These are phyloP conservation scores for Rosellinia necatrix DNA, from an alignment of 2,329 filamentous ascomycete species.

Conservation along the genomic window DNA sequence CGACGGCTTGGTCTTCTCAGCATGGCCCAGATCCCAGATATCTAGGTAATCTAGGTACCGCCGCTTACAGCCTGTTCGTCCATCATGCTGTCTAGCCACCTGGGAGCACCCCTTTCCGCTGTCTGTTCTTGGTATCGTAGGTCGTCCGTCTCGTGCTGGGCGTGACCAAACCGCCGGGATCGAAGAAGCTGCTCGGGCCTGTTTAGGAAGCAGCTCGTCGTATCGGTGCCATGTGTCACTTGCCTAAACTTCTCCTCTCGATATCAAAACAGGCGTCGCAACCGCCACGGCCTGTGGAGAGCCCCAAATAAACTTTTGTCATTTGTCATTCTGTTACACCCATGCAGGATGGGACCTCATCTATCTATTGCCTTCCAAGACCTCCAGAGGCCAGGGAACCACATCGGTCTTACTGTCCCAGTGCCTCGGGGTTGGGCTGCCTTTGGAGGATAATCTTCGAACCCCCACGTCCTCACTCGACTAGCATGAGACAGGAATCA, in stretches of 20 bases:
- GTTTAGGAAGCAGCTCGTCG: constrained; percentile 8
- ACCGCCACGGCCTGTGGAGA: constrained; percentile 10
- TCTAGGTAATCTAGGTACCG: no score
- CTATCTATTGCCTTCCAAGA: constrained; percentile 10
- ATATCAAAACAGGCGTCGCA: not conserved
- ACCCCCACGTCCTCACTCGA: not conserved
- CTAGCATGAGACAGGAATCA: not conserved
- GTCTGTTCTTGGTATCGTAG: constrained; percentile 1
- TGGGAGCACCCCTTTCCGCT: not conserved
- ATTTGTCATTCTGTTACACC: constrained; percentile 9
- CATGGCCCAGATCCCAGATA: not conserved
- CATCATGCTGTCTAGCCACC: not conserved
- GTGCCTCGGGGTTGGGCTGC: not conserved
- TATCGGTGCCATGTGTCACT: constrained; percentile 10
- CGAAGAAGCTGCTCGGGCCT: not conserved
- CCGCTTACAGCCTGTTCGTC: not conserved
- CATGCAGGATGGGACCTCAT: constrained; percentile 13
- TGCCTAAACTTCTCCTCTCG: not conserved
- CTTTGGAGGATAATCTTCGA: not conserved
- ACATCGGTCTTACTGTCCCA: not conserved
- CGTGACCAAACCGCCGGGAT: not conserved
- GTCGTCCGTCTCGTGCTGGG: not conserved
- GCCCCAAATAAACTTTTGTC: constrained; percentile 1
- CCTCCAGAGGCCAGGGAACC: constrained; percentile 2
- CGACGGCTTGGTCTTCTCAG: not conserved